Conservation (phyloP, 805 yeast genomes). For the Saccharomycopsis olivae region DNA sequence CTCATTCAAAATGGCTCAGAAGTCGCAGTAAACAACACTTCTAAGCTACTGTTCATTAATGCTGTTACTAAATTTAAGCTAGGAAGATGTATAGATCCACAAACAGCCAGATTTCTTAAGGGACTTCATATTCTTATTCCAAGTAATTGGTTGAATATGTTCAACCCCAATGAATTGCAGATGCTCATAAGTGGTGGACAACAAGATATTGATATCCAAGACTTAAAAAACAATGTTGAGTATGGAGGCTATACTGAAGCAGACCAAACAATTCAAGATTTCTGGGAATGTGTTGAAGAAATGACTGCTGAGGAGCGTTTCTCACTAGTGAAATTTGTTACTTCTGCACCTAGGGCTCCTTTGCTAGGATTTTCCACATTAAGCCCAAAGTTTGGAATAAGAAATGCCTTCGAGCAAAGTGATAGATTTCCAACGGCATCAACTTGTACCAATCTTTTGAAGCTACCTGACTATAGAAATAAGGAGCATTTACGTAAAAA, state of each 20-base stretch:
- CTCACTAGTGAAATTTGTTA: slow-evolving; percentile 73
- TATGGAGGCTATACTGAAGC: slow-evolving; percentile 51
- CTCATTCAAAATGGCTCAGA: slow-evolving; percentile 51
- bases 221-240: slow-evolving; percentile 51
- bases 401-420: slow-evolving; percentile 47
- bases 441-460: slow-evolving; percentile 83
- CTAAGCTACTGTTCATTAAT: slow-evolving; percentile 64
- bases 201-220: slow-evolving; percentile 57
- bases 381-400: slow-evolving; percentile 70
- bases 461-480: slow-evolving; percentile 78
- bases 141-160: slow-evolving; percentile 72
- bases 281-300: slow-evolving; percentile 73
- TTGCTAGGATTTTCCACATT: slow-evolving; percentile 71
- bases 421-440: slow-evolving; percentile 80
- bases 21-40: slow-evolving; percentile 45
- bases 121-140: slow-evolving; percentile 66
- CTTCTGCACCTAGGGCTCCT: slow-evolving; percentile 89
- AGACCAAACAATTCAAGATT: slow-evolving; percentile 48
- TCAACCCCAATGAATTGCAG: slow-evolving; percentile 76
- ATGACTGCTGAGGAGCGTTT: slow-evolving; percentile 52
- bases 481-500: slow-evolving; percentile 48
- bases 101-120: slow-evolving; percentile 49
- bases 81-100: slow-evolving; percentile 48
- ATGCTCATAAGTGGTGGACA: slow-evolving; percentile 75
- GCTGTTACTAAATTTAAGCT: slow-evolving; percentile 71